These are phyloP conservation scores for Sporothrix inflata DNA, from an alignment of 2,329 filamentous ascomycete genomes.

Conservation along the genomic window DNA sequence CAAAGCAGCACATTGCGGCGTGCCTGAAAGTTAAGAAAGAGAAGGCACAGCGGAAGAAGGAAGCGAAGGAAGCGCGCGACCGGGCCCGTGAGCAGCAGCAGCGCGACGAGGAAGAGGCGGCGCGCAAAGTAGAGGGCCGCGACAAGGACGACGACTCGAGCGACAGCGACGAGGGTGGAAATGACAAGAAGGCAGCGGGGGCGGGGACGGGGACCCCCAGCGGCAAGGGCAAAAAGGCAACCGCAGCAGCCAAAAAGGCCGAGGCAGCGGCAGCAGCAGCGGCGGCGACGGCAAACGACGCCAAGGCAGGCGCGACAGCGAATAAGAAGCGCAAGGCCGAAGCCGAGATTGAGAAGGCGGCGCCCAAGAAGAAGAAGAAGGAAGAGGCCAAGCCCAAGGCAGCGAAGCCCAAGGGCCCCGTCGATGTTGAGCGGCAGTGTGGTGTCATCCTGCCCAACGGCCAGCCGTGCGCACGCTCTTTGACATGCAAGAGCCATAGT, in stretches of 20 bases:
- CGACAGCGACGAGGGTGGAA: conserved; percentile 51
- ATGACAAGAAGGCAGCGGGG: conserved; percentile 25
- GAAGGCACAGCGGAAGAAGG: conserved; percentile 76
- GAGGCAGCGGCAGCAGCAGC: conserved; percentile 61
- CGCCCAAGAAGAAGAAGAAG: conserved; percentile 93
- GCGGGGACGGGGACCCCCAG: conserved; percentile 17
- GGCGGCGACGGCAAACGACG: conserved; percentile 57
- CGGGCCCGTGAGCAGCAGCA: conserved; percentile 65
- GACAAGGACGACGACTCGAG: conserved; percentile 46
- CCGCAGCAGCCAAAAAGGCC: conserved; percentile 47
- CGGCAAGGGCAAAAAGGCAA: conserved; percentile 47
- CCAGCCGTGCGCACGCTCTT: conserved; percentile 80
- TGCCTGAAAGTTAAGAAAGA: conserved; percentile 86
- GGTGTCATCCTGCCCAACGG: conserved; percentile 86
- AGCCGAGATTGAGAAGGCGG: conserved; percentile 76
- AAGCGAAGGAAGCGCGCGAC: conserved; percentile 71
- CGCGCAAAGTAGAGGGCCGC: conserved; percentile 54
- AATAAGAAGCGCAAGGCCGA: conserved; percentile 77
- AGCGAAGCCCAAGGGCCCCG: conserved; percentile 85
- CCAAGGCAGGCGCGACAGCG: conserved; percentile 52
- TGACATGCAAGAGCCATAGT: conserved; percentile 93
- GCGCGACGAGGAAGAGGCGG: conserved; percentile 60
- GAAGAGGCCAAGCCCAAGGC: conserved; percentile 84
- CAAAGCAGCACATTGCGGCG: conserved; percentile 77
- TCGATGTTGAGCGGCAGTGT: conserved; percentile 92